Evolutionary conservation across 257 asterid genomes (phyloP).

Genomic region (Datura wrightii): DNA sequence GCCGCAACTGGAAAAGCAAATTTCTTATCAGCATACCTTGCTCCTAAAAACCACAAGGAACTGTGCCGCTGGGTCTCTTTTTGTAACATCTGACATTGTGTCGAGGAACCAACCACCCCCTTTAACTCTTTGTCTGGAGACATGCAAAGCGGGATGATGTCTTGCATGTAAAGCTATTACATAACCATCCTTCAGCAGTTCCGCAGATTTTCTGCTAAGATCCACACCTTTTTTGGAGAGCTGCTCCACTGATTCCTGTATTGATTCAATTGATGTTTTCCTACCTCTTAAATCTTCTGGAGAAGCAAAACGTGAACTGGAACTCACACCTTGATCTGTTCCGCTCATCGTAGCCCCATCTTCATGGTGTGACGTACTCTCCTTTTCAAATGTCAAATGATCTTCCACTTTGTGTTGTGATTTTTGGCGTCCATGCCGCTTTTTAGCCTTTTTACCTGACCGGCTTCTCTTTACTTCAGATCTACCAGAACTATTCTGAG

Average conservation of each 20-base stretch:
- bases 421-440: conserved; percentile 92
- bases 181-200: conserved; percentile 85
- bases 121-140: conserved; percentile 88
- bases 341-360: conserved; percentile 90
- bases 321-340: conserved; percentile 86
- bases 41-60: conserved; percentile 83
- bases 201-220: conserved; percentile 60
- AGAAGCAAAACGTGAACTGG: conserved; percentile 91
- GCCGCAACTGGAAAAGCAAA: not conserved
- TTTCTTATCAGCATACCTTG: conserved; percentile 63
- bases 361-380: conserved; percentile 80
- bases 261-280: conserved; percentile 68
- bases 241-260: conserved; percentile 58
- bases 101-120: conserved; percentile 99
- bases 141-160: conserved; percentile 77
- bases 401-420: conserved; percentile 82
- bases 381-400: conserved; percentile 63
- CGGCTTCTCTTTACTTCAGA: conserved; percentile 87
- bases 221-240: conserved; percentile 56
- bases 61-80: conserved; percentile 99
- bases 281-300: conserved; percentile 82
- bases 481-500: conserved; percentile 63
- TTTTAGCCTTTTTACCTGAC: conserved; percentile 94
- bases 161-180: conserved; percentile 82
- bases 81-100: conserved; percentile 75